These are phyloP conservation scores for Aspergillus phoenicis DNA, from an alignment of 2,329 filamentous ascomycete species.

Conservation along the genomic window DNA sequence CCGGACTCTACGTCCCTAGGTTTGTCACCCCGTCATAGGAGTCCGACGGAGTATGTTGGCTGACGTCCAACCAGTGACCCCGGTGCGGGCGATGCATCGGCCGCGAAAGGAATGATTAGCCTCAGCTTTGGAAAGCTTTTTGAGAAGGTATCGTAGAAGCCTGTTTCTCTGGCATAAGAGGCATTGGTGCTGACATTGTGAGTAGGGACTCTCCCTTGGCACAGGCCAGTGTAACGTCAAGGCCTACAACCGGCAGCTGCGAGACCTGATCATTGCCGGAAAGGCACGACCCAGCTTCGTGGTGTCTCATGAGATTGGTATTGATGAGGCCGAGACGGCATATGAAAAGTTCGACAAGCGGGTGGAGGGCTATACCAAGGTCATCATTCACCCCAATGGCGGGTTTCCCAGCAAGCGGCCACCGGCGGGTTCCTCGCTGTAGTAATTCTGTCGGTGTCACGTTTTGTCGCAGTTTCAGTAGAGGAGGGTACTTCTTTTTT, in stretches of 20 bases:
- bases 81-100: constrained; percentile 63
- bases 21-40: too few relatives aligned
- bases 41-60: too few relatives aligned
- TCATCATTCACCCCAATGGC: constrained; percentile 68
- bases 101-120: constrained; percentile 65
- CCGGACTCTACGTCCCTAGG: constrained; percentile 54
- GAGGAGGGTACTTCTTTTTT: too few relatives aligned
- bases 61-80: constrained; percentile 48
- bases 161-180: neutral
- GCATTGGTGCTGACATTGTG: neutral
- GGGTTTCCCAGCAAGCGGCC: constrained; percentile 14
- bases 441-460: neutral
- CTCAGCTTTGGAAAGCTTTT: constrained; percentile 69
- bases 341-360: constrained; percentile 69
- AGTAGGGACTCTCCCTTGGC: constrained; percentile 59
- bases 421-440: constrained; percentile 2
- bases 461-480: too few relatives aligned
- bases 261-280: constrained; percentile 66
- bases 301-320: constrained; percentile 64
- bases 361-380: constrained; percentile 69
- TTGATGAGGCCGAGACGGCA: constrained; percentile 62
- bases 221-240: constrained; percentile 71
- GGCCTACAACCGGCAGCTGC: constrained; percentile 66
- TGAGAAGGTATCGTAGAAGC: constrained; percentile 56
- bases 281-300: constrained; percentile 68